A percentile compares a stretch with the other conserved stretches of the same genome.
Evolutionary conservation across 805 yeast species (phyloP).

Genomic region (Kodamaea restingae): DNA sequence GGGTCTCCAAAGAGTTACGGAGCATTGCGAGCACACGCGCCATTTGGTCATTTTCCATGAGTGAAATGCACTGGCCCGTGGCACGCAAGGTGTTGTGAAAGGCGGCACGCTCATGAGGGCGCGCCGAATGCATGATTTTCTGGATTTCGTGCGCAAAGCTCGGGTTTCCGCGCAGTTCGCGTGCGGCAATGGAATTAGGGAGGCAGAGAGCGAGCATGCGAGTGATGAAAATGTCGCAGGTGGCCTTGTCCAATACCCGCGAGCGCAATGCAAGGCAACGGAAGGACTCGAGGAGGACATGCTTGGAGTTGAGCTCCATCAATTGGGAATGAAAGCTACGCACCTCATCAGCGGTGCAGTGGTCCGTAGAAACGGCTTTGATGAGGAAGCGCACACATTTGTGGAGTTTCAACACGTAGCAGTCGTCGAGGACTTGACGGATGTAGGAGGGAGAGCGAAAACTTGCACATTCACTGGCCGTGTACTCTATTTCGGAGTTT

Average conservation of each 20-base stretch:
- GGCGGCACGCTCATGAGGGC: slow-evolving; percentile 17
- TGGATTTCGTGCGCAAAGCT: slow-evolving; percentile 13
- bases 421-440: not conserved
- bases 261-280: slow-evolving; percentile 12
- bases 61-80: slow-evolving; percentile 27
- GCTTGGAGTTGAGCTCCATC: slow-evolving; percentile 6
- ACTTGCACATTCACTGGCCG: too few relatives aligned
- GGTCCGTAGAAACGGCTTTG: slow-evolving; percentile 1
- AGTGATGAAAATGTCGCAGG: slow-evolving; percentile 11
- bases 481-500: too few relatives aligned
- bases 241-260: slow-evolving; percentile 9
- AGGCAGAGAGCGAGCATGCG: slow-evolving; percentile 9
- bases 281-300: slow-evolving; percentile 10
- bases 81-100: slow-evolving; percentile 27
- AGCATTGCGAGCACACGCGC: slow-evolving; percentile 17
- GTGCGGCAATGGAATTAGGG: not conserved
- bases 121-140: slow-evolving; percentile 12
- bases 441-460: not conserved
- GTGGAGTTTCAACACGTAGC: not conserved
- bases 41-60: slow-evolving; percentile 15
- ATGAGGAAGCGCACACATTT: slow-evolving; percentile 5
- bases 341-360: not conserved
- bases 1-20: slow-evolving; percentile 1
- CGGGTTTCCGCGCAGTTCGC: not conserved
- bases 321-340: slow-evolving; percentile 1